Percentiles rank a stretch among this genome's conserved stretches.
Evolutionary conservation across 2,329 filamentous ascomycete genomes (phyloP).

Genomic region (Aspergillus oerlinghausenensis): DNA sequence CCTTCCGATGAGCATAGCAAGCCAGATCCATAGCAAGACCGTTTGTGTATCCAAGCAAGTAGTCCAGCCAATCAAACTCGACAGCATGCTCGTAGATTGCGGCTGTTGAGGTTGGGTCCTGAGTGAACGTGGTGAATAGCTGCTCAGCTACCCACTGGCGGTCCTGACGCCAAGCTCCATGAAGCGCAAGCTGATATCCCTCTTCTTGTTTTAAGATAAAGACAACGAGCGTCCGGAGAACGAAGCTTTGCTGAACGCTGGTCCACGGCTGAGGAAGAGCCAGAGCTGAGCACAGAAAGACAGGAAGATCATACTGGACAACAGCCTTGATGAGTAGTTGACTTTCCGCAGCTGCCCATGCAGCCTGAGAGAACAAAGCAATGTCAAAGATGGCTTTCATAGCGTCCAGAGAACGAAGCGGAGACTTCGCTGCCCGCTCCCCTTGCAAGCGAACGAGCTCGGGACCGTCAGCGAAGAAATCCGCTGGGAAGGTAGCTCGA

Average conservation of each 20-base stretch:
- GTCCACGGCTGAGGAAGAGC: conserved; percentile 48
- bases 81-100: conserved; percentile 74
- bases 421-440: conserved; percentile 70
- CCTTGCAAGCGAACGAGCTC: conserved; percentile 58
- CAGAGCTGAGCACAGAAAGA: conserved; percentile 49
- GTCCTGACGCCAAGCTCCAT: conserved; percentile 88
- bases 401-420: conserved; percentile 82
- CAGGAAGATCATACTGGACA: conserved; percentile 49
- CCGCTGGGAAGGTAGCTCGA: conserved; percentile 66
- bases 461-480: conserved; percentile 59
- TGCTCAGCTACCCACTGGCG: conserved; percentile 78
- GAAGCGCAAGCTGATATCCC: conserved; percentile 81
- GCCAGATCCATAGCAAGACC: conserved; percentile 85
- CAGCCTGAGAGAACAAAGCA: conserved; percentile 55
- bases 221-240: conserved; percentile 61
- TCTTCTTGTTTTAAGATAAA: conserved; percentile 75
- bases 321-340: conserved; percentile 57
- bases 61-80: conserved; percentile 78
- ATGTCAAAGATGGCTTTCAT: conserved; percentile 64
- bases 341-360: conserved; percentile 52
- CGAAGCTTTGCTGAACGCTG: conserved; percentile 44
- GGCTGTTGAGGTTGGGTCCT: conserved; percentile 62
- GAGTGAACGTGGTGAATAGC: conserved; percentile 71
- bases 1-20: conserved; percentile 75
- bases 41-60: conserved; percentile 71